Evolutionary conservation across 345 rosid genomes (phyloP), one percentile per base, ranked within the genome.

Genomic region (Mercurialis annua): DNA sequence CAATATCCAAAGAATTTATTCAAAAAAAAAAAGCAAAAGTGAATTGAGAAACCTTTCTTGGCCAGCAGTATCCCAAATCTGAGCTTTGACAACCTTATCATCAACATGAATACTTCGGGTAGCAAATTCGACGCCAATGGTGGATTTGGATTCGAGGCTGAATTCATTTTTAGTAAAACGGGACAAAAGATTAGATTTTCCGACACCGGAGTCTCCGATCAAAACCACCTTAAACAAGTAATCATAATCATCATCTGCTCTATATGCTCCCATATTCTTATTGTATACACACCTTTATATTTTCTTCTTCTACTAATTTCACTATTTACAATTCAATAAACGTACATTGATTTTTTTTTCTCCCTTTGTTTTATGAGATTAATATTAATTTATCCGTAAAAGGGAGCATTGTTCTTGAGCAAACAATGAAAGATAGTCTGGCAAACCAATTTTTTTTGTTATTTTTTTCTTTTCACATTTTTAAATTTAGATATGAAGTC

Each of bases 1-100:
- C n/a, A n/a, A n/a, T n/a, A n/a, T n/a, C n/a, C n/a, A n/a, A n/a
- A n/a, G n/a, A n/a, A n/a, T n/a, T n/a, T n/a, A n/a, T n/a, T n/a
- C n/a, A n/a, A n/a, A n/a, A 51, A 27, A 34, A 21, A 16, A 24
- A 30, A 20, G 52, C n/a, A 21, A 6, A 16, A 0, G 53, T n/a
- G n/a, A n/a, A n/a, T n/a, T n/a, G n/a, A 26, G 10, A 31, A 21
- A 74, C 78, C 78, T 68, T 62, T 74, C 78, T 64, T 74, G 78
- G 66, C 78, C 78, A 6, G 78, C 78, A 47, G 78, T 74, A 33
- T 74, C 78, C 73, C 78, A 74, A 69, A 74, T 74, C 69, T 74
- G 78, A 10, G 78, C 78, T 65, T 74, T 74, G 34, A 74, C 78
- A 50, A 74, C 69, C 61, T 74, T 74, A 52, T 74, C 78, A 38